Evolutionary conservation across 768 basidiomycete species (phyloP).

Genomic region (Tulasnella sp.): DNA sequence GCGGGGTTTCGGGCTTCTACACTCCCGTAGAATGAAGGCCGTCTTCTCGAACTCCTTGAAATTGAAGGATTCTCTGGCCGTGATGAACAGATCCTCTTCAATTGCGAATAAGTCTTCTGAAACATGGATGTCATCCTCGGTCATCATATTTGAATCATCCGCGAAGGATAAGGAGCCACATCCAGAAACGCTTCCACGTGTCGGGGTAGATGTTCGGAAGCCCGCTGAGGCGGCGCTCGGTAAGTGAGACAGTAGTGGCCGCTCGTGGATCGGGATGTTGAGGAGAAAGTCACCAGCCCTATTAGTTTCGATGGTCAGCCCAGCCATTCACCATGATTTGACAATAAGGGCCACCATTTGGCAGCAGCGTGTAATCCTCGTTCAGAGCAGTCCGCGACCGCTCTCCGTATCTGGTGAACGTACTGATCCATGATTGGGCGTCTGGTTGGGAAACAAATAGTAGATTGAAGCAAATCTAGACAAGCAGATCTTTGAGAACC

Average conservation of each 20-base stretch:
- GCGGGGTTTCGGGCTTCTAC: constrained; percentile 56
- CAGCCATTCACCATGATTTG: background rate
- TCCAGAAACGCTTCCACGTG: background rate
- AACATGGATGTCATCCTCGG: constrained; percentile 20
- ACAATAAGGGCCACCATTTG: constrained; percentile 73
- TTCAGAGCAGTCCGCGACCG: constrained; percentile 62
- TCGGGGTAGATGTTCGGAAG: constrained; percentile 13
- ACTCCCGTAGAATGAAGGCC: constrained; percentile 48
- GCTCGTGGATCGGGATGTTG: constrained; percentile 15
- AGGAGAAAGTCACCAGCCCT: constrained; percentile 74
- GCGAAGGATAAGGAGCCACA: constrained; percentile 13
- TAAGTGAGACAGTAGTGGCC: constrained; percentile 8
- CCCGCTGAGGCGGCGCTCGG: constrained; percentile 4
- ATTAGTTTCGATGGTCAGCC: constrained; percentile 5
- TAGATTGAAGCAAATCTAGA: too few species aligned
- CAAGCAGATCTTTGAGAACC: too few species aligned
- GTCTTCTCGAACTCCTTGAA: constrained; percentile 69
- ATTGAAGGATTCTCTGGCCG: constrained; percentile 65
- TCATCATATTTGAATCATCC: constrained; percentile 19
- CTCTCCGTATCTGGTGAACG: constrained; percentile 33
- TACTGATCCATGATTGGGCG: constrained; percentile 8
- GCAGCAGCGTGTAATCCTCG: constrained; percentile 58
- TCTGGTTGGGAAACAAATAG: too few species aligned
- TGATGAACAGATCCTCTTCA: constrained; percentile 61
- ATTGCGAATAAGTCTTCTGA: constrained; percentile 25